phyloP scores from a whole-genome alignment of 208 protist species.

The Leishmania tropica region DNA sequence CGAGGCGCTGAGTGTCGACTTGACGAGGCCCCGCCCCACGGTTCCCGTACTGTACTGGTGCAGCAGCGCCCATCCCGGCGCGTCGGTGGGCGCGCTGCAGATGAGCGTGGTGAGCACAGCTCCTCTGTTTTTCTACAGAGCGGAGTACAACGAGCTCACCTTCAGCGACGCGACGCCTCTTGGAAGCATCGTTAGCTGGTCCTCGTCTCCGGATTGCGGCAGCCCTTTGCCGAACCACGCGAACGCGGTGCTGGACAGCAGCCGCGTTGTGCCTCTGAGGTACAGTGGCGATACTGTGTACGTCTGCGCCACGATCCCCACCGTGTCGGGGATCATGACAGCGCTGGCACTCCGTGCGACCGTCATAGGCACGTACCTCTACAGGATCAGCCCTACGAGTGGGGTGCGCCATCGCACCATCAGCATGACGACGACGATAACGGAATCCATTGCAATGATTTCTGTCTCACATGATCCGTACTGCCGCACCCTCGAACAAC shows the following conservation, averaged over 20 bases:
- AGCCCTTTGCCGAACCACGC: neutral
- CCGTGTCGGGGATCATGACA: slow-evolving; percentile 1
- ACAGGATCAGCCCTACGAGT: neutral
- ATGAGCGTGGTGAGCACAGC: neutral
- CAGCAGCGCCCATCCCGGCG: slow-evolving; percentile 1
- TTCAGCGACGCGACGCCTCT: slow-evolving; percentile 8
- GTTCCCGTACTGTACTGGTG: slow-evolving; percentile 2
- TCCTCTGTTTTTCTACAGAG: neutral
- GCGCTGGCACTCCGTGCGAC: neutral
- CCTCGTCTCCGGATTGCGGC: neutral
- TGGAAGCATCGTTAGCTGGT: neutral
- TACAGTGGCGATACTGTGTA: neutral
- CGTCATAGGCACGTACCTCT: neutral
- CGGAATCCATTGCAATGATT: neutral
- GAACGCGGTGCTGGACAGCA: neutral
- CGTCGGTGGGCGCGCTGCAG: neutral
- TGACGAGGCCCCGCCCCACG: neutral
- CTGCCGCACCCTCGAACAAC: neutral
- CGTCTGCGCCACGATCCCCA: slow-evolving; percentile 3
- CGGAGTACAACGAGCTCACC: neutral
- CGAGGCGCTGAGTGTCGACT: neutral
- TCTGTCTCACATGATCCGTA: neutral
- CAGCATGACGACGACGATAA: neutral
- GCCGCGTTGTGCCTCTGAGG: neutral
- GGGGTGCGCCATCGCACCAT: slow-evolving; percentile 15